A percentile compares a stretch with the other conserved stretches of the same genome.
phyloP scores from a whole-genome alignment of 192 early-diverging fungal genomes.

The Rhizophagus clarus region DNA sequence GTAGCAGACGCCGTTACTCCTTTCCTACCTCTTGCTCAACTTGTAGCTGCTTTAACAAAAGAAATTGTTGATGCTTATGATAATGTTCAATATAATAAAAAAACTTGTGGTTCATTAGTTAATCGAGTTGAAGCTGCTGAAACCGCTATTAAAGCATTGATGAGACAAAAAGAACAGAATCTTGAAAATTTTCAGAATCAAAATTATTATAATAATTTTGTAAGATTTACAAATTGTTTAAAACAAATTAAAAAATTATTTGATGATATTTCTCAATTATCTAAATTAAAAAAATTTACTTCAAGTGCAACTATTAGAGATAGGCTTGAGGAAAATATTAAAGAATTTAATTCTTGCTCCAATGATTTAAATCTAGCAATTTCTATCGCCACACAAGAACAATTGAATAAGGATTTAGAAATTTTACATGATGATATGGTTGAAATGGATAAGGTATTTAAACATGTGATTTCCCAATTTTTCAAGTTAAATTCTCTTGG shows the following conservation, averaged over 20 bases:
- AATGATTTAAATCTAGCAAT: conserved; percentile 1
- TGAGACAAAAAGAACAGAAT: conserved; percentile 7
- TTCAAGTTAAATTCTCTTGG: not conserved
- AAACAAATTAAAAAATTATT: conserved; percentile 30
- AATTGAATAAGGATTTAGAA: not conserved
- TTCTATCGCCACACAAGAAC: conserved; percentile 6
- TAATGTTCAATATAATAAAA: conserved; percentile 29
- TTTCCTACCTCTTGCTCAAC: not conserved
- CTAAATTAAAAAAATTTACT: conserved; percentile 13
- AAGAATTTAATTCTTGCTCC: not conserved
- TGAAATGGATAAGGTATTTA: conserved; percentile 1
- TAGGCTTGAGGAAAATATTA: not conserved
- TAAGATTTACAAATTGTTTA: not conserved
- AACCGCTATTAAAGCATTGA: not conserved
- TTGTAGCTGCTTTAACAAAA: not conserved
- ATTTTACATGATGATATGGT: not conserved
- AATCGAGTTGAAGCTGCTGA: conserved; percentile 17
- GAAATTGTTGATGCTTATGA: conserved; percentile 23
- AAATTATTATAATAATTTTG: conserved; percentile 12
- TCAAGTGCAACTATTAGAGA: not conserved
- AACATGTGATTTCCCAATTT: not conserved
- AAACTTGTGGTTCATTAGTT: conserved; percentile 13
- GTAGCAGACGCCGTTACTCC: not conserved
- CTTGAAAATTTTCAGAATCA: conserved; percentile 10
- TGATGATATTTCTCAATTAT: conserved; percentile 21